Base-by-base conservation (phyloP, 2,329 filamentous ascomycete genomes). In the Leptodontidium sp. region DNA sequence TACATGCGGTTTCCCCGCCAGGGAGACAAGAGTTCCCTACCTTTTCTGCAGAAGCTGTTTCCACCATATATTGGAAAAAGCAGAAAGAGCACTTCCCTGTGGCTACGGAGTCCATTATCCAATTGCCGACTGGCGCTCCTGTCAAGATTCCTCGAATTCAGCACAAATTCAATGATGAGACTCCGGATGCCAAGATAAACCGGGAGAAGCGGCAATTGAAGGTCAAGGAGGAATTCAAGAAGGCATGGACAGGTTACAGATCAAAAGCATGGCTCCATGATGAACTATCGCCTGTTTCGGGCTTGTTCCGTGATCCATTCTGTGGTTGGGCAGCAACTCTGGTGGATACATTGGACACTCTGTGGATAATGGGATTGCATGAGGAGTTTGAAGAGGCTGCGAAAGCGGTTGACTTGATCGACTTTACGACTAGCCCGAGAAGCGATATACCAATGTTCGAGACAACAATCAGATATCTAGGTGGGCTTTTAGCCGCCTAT, bases 301-400 rank as follows among this genome's bases (percentile, higher is more conserved):
- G 90, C 63, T 82, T 81, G 15, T 88, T 84, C 72, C 87, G 88
- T 21, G 92, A 98, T 77, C 93, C 93, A 0, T 98, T 98, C 79
- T 95, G 93, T 77, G 93, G 92, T 61, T 97, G 94, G 94, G 92
- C 92, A 21, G 94, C 94, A 17, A 97, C 94, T 0, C 79, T 97
- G 70, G 92, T 97, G 5, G 94, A 97, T 81, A 84, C 88, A 1
- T 82, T 95, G 63, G 93, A 97, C 77, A 94, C 93, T 0, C 83
- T 97, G 2, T 97, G 92, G 91, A 94, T 97, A 74, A 94, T 95
- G 87, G 93, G 88, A 32, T 77, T 97, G 78, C 87, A 87, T 75
- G 85, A 91, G 0, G 93, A 97, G 75, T 97, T 97, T 75, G 88
- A 93, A 68, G 90, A 93, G 70, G 93, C 93, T 1, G 88, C 92